A percentile compares a stretch with the other conserved stretches of the same genome.
Conservation (phyloP, 352 stramenopile genomes). For the Albugo laibachii region DNA sequence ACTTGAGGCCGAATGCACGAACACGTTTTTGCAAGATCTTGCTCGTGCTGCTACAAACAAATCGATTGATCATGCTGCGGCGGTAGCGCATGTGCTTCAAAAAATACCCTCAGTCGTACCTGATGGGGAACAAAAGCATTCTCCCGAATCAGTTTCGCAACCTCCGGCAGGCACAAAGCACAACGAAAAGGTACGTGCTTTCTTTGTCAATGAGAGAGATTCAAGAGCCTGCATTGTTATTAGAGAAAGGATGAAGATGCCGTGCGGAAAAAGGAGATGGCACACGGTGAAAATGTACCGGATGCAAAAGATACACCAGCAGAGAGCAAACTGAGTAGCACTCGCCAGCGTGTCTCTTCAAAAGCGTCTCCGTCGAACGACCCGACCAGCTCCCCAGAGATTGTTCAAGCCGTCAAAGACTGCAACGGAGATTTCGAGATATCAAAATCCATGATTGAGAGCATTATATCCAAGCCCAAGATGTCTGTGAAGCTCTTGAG, state of each 20-base stretch:
- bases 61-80: slow-evolving; percentile 40
- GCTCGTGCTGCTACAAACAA: slow-evolving; percentile 30
- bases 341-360: slow-evolving; percentile 10
- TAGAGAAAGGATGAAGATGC: slow-evolving; percentile 2
- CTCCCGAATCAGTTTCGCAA: too few species aligned
- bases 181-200: too few species aligned
- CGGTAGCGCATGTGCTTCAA: slow-evolving; percentile 33
- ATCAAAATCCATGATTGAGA: slow-evolving; percentile 55
- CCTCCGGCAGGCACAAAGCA: too few species aligned
- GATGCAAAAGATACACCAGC: slow-evolving; percentile 10
- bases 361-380: slow-evolving; percentile 24
- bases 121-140: slow-evolving; percentile 13
- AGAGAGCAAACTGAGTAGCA: slow-evolving; percentile 10
- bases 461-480: slow-evolving; percentile 68
- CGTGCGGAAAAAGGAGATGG: slow-evolving; percentile 4
- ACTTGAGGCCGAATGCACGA: slow-evolving; percentile 70
- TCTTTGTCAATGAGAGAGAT: too few species aligned
- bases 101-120: slow-evolving; percentile 41
- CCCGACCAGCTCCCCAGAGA: neutral
- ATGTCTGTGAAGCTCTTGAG: slow-evolving; percentile 64
- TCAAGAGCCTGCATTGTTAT: too few species aligned
- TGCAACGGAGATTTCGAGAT: slow-evolving; percentile 60
- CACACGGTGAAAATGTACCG: slow-evolving; percentile 14
- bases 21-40: slow-evolving; percentile 52
- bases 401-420: slow-evolving; percentile 33